These are phyloP conservation scores for Zoysia japonica DNA, from an alignment of 176 grass and related monocot genomes.

Conservation along the genomic window DNA sequence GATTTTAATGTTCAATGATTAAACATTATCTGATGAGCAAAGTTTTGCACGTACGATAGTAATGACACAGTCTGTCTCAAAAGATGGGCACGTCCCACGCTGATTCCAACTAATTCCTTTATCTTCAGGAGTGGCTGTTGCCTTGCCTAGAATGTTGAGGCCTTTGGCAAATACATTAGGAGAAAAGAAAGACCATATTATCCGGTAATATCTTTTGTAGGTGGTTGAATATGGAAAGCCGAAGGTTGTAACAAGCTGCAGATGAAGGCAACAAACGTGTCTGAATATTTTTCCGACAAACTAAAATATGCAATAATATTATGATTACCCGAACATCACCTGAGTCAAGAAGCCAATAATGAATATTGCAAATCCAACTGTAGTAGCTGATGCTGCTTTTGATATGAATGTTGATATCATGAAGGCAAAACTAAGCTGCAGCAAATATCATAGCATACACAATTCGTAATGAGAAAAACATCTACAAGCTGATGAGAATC, in stretches of 20 bases:
- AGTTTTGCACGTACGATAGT: constrained; percentile 67
- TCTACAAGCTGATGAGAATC: neutral
- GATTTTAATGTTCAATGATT: constrained; percentile 15
- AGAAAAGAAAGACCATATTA: constrained; percentile 87
- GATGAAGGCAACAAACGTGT: constrained; percentile 20
- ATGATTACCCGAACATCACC: constrained; percentile 46
- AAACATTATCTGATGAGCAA: neutral
- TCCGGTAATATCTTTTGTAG: constrained; percentile 54
- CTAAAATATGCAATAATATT: constrained; percentile 9
- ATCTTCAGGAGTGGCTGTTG: constrained; percentile 84
- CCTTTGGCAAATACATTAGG: constrained; percentile 91
- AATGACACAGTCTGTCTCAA: constrained; percentile 74
- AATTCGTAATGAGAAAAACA: constrained; percentile 8
- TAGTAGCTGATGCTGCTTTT: constrained; percentile 94
- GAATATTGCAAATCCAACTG: constrained; percentile 91
- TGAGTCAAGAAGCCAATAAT: constrained; percentile 97
- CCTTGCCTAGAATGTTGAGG: constrained; percentile 73
- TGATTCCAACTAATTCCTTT: constrained; percentile 80
- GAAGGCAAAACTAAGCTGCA: constrained; percentile 92
- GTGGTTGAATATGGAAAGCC: constrained; percentile 70
- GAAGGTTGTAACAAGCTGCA: constrained; percentile 88
- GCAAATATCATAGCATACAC: constrained; percentile 30
- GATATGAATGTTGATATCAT: constrained; percentile 91
- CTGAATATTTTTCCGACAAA: constrained; percentile 26
- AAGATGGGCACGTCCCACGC: constrained; percentile 50